Base-by-base conservation (phyloP, 441 rosid genomes). In the Populus hybrid region DNA sequence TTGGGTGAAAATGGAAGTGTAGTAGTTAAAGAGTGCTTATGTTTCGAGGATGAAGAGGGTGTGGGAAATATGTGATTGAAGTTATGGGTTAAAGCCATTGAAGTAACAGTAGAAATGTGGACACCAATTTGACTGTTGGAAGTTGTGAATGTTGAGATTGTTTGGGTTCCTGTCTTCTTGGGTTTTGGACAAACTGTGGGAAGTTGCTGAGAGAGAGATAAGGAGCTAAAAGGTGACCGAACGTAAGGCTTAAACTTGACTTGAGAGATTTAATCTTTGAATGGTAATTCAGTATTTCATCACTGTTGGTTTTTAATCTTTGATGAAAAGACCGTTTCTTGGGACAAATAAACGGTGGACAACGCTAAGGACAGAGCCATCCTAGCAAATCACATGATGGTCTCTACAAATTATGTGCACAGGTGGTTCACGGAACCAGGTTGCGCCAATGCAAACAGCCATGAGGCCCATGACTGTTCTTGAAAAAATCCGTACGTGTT, bases 11-110 rank as follows among this genome's bases (percentile, higher is more conserved):
- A 59, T 6, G 77, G 33, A 75, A 72, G 78, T 6, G 77, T n/a
- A 73, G 38, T 16, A 65, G 69, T n/a, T 35, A n/a, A 67, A 53
- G 77, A 80, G 28, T 56, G 77, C 45, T 70, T 63, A 68, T 53
- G 21, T 53, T 53, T 18, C 8, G 79, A n/a, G 56, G 72, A 50
- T 56, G 77, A 69, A n/a, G 86, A 78, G 21, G 78, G 20, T 0
- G 21, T 16, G 14, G 78, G 78, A 28, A 85, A 66, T 45, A 83
- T 69, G 68, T 86, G 86, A 69, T 81, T 87, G 36, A 84, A 63
- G 65, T 33, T 79, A 7, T 72, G 87, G 79, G 77, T 78, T 82
- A 84, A 50, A 53, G 92, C 87, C 97, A 92, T 93, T 80, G 23
- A 23, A 23, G 23, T 23, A 23, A 23, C 23, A 23, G 23, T 23